Conservation (phyloP, 2,329 filamentous ascomycete genomes). For the Dactylellina cionopaga region DNA sequence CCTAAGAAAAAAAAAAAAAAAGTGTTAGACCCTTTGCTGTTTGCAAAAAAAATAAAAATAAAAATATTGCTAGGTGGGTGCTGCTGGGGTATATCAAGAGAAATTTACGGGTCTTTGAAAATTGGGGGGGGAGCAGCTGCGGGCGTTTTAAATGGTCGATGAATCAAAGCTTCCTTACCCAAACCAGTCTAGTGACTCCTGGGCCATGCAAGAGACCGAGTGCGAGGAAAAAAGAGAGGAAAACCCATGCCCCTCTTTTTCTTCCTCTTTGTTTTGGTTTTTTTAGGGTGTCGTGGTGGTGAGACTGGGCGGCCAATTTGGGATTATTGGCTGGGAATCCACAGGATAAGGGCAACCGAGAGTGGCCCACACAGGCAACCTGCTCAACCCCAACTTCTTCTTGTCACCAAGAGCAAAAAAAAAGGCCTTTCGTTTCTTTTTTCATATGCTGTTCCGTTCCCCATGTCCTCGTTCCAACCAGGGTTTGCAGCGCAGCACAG, state of each 20-base stretch:
- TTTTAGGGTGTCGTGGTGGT: slow-evolving; percentile 29
- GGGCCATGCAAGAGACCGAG: slow-evolving; percentile 50
- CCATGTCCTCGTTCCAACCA: slow-evolving; percentile 51
- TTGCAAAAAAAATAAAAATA: slow-evolving; percentile 22
- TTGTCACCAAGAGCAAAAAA: slow-evolving; percentile 13
- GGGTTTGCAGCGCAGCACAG: slow-evolving; percentile 20
- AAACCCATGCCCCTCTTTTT: slow-evolving; percentile 41
- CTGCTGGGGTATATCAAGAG: slow-evolving; percentile 51
- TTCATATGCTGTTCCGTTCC: slow-evolving; percentile 22
- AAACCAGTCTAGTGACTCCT: slow-evolving; percentile 35
- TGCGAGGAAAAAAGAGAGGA: slow-evolving; percentile 27
- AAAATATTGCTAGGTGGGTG: slow-evolving; percentile 27
- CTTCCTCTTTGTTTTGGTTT: slow-evolving; percentile 44
- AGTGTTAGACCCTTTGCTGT: slow-evolving; percentile 16
- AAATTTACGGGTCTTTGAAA: slow-evolving; percentile 50
- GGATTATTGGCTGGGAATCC: slow-evolving; percentile 55
- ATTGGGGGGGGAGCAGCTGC: slow-evolving; percentile 49
- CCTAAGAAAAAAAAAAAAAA: not conserved
- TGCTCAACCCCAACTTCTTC: slow-evolving; percentile 25
- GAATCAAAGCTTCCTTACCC: slow-evolving; percentile 51
- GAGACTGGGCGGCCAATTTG: slow-evolving; percentile 48
- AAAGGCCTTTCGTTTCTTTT: slow-evolving; percentile 39
- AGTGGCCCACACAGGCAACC: slow-evolving; percentile 37
- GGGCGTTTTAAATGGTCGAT: slow-evolving; percentile 52
- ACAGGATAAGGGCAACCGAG: slow-evolving; percentile 59